A percentile compares a stretch with the other conserved stretches of the same genome.
These are phyloP conservation scores for Akanthomyces dipterigenus DNA, from an alignment of 2,329 filamentous ascomycete genomes.

Conservation along the genomic window DNA sequence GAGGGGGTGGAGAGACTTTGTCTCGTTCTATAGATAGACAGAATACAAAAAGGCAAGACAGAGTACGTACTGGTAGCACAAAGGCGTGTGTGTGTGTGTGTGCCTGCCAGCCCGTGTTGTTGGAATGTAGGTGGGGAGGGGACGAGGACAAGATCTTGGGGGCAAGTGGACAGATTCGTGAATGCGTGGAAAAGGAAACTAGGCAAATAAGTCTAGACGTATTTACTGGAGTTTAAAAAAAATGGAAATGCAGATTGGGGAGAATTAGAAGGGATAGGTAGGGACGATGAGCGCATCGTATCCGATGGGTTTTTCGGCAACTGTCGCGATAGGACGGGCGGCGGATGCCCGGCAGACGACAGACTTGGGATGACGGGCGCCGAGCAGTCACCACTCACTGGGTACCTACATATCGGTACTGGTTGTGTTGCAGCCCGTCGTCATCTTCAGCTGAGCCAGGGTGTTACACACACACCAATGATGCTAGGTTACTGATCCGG, in stretches of 20 bases:
- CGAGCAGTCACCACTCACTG: no score
- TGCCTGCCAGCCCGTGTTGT: no score
- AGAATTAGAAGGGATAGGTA: neutral
- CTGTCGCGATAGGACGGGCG: neutral
- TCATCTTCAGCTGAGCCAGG: slow-evolving; percentile 4
- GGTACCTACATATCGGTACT: no score
- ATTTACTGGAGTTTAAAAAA: no score
- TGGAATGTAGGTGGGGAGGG: neutral
- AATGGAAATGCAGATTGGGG: neutral
- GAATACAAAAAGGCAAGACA: neutral
- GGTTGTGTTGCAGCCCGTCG: neutral
- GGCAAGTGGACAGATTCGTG: neutral
- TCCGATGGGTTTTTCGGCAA: neutral
- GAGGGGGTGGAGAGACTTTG: neutral
- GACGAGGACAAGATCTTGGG: neutral
- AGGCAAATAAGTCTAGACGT: no score
- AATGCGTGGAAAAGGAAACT: neutral
- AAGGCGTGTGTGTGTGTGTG: neutral
- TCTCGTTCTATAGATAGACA: slow-evolving; percentile 7
- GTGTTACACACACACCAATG: neutral
- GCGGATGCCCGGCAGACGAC: neutral
- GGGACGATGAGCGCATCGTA: neutral
- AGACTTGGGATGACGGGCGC: neutral
- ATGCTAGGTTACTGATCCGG: neutral
- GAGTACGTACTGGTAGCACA: neutral